phyloP scores from a whole-genome alignment of 2,329 filamentous ascomycete species.

The Chalaropsis ovoidea region DNA sequence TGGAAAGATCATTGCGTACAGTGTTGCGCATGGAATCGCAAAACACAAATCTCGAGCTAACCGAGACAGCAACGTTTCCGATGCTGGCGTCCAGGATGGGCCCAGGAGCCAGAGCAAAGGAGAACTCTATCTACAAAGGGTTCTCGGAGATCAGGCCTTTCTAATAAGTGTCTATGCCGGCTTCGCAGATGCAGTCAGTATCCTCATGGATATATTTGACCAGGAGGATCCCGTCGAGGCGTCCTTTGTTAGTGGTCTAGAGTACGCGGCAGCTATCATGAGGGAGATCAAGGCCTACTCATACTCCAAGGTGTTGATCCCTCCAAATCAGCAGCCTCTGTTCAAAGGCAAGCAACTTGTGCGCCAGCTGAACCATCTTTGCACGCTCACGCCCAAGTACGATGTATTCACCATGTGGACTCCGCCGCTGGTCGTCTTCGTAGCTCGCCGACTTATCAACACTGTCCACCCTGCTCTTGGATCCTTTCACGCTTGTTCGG shows the following conservation, averaged over 20 bases:
- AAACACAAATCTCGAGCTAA: conserved; percentile 19
- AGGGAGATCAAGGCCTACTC: conserved; percentile 58
- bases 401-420: conserved; percentile 62
- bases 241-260: conserved; percentile 51
- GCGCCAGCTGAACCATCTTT: conserved; percentile 68
- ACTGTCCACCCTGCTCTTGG: conserved; percentile 75
- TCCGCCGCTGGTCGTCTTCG: conserved; percentile 59
- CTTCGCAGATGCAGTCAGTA: conserved; percentile 66
- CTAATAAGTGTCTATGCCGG: conserved; percentile 52
- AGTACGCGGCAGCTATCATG: conserved; percentile 54
- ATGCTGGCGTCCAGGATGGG: not conserved
- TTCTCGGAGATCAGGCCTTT: conserved; percentile 58
- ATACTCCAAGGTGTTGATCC: conserved; percentile 54
- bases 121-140: conserved; percentile 33
- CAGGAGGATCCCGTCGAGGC: conserved; percentile 66
- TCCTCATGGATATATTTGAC: conserved; percentile 66
- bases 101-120: conserved; percentile 15
- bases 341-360: conserved; percentile 71
- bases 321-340: conserved; percentile 73
- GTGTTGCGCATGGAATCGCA: conserved; percentile 52
- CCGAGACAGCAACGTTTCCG: conserved; percentile 3
- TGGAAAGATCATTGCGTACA: conserved; percentile 70
- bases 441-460: conserved; percentile 68
- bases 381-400: conserved; percentile 53
- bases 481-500: conserved; percentile 73